Conservation (phyloP, 2,329 filamentous ascomycete species). For the Claviceps sp. region DNA sequence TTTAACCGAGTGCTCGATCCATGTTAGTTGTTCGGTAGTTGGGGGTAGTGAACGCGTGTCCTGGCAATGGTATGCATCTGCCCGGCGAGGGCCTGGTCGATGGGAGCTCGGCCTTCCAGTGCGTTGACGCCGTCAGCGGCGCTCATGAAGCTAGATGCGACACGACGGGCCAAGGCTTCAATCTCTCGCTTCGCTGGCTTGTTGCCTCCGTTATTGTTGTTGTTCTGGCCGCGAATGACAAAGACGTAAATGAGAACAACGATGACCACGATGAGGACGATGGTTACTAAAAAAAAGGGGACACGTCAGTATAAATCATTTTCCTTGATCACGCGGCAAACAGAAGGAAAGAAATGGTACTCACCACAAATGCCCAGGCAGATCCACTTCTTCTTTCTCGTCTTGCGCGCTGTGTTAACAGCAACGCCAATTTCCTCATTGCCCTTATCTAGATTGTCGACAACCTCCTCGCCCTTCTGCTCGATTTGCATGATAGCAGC, state of each 20-base stretch:
- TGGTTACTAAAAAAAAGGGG: conserved; percentile 25
- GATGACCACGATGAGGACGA: conserved; percentile 39
- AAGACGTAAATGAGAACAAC: conserved; percentile 36
- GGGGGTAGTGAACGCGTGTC: conserved; percentile 14
- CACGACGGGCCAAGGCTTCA: conserved; percentile 8
- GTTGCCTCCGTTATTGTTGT: conserved; percentile 14
- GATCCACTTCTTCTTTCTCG: conserved; percentile 92
- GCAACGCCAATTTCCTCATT: conserved; percentile 75
- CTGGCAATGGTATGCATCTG: conserved; percentile 8
- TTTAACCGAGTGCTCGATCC: neutral
- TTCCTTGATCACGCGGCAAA: neutral
- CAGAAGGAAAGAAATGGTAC: conserved; percentile 11
- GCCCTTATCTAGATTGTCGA: conserved; percentile 71
- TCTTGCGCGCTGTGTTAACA: conserved; percentile 65
- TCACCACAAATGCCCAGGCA: conserved; percentile 63
- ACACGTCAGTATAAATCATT: neutral
- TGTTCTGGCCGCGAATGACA: conserved; percentile 21
- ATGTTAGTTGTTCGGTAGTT: conserved; percentile 8
- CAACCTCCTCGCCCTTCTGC: conserved; percentile 72
- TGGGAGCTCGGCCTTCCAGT: conserved; percentile 2
- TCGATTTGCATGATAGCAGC: conserved; percentile 69
- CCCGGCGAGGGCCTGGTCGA: conserved; percentile 5
- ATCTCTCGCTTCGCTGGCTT: conserved; percentile 17
- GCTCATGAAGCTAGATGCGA: neutral
- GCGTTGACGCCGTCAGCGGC: neutral